Evolutionary conservation across 2,329 filamentous ascomycete species (phyloP).

Genomic region (Botrytis sinoallii): DNA sequence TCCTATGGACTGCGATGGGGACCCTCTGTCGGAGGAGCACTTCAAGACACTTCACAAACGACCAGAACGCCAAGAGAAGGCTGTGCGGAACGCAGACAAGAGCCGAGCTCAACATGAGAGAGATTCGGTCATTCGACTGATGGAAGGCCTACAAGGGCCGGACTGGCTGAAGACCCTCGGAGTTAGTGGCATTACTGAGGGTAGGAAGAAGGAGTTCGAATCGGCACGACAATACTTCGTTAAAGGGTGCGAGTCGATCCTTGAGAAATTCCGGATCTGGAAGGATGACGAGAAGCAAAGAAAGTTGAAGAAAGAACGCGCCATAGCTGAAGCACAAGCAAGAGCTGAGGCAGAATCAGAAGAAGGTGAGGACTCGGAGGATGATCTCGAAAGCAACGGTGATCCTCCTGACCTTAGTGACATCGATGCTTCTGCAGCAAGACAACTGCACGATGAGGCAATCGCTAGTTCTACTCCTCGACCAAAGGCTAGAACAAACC

Average conservation of each 20-base stretch:
- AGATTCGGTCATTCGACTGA: constrained; percentile 60
- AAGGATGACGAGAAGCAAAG: constrained; percentile 83
- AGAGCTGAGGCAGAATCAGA: constrained; percentile 40
- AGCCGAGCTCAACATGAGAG: constrained; percentile 64
- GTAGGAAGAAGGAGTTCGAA: constrained; percentile 82
- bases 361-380: constrained; percentile 42
- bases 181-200: constrained; percentile 75
- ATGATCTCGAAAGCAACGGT: constrained; percentile 47
- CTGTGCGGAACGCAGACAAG: constrained; percentile 62
- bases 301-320: constrained; percentile 71
- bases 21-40: constrained; percentile 55
- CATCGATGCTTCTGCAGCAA: constrained; percentile 67
- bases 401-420: constrained; percentile 62
- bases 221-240: constrained; percentile 83
- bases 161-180: constrained; percentile 95
- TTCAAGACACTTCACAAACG: constrained; percentile 56
- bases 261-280: constrained; percentile 87
- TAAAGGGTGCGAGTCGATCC: constrained; percentile 72
- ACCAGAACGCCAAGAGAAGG: constrained; percentile 58
- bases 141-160: constrained; percentile 82
- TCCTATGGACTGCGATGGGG: constrained; percentile 41
- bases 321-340: constrained; percentile 46
- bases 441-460: constrained; percentile 60
- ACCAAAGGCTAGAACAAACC: constrained; percentile 24
- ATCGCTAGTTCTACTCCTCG: constrained; percentile 34